Base-by-base conservation (phyloP, 1,284 basidiomycete species). In the Microbotryum intermedium region DNA sequence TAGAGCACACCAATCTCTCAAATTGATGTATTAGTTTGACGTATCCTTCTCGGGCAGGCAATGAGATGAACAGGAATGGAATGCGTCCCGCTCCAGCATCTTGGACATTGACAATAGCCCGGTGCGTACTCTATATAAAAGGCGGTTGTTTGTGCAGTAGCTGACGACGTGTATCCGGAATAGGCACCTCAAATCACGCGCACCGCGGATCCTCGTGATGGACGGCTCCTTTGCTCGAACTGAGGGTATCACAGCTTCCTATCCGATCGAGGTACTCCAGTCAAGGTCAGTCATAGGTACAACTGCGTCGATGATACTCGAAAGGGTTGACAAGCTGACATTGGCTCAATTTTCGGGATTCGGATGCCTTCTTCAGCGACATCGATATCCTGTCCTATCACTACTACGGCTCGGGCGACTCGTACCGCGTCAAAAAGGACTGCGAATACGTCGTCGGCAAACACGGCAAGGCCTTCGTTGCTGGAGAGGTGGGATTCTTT, bases 401-500 rank as follows among this genome's bases (percentile, higher is more conserved):
- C 50, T 71, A 70, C 51, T 72, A 72, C 55, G 70, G 71, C 26
- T 30, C 50, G 55, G 71, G 70, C 20, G 72, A 72, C 21, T 67
- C 60, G 8, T 34, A 62, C 6, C 59, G 71, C 3, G 65, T 70
- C 46, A 67, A 69, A 55, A 62, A 66, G 46, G 72, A 73, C 47
- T 66, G 65, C 21, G 51, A 59, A 21, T 51, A 39, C 13, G 34
- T 70, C 29, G 67, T 66, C 4, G 51, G 50, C 20, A 58, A 62
- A 43, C 52, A 69, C 55, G 58, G 62, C 21, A 73, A 72, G 48
- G 72, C 66, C 9, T 72, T 73, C 57, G 57, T 74, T 18, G 70
- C 70, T 5, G 73, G 72, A 34, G 73, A 74, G 55, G 70, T 65
- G 46, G 73, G 73, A 46, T 72, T 74, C 59, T 72, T 71, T 57